phyloP scores from a whole-genome alignment of 805 yeast species.

The Candida insectalens region DNA sequence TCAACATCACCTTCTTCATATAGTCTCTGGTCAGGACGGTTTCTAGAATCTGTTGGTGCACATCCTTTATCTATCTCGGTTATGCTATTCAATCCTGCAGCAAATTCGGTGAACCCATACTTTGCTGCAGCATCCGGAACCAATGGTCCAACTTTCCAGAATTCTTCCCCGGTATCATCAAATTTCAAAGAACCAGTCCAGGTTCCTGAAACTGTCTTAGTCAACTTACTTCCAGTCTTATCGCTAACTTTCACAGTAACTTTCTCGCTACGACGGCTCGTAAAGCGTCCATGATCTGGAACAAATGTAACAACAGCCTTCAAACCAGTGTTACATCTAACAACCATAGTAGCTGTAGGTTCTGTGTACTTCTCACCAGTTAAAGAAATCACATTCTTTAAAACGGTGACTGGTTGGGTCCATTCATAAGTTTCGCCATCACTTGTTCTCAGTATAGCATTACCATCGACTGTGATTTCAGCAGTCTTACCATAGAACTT shows the following conservation, averaged over 20 bases:
- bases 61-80: conserved; percentile 60
- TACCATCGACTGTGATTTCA: conserved; percentile 73
- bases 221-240: conserved; percentile 23
- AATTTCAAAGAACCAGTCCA: conserved; percentile 70
- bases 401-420: conserved; percentile 71
- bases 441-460: conserved; percentile 39
- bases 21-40: conserved; percentile 73
- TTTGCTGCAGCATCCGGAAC: conserved; percentile 49
- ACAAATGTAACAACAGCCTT: conserved; percentile 60
- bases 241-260: conserved; percentile 36
- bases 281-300: conserved; percentile 75
- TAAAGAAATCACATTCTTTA: conserved; percentile 60
- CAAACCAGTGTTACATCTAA: conserved; percentile 60
- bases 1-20: conserved; percentile 66
- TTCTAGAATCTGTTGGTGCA: conserved; percentile 84
- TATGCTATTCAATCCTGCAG: conserved; percentile 74
- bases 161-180: conserved; percentile 26
- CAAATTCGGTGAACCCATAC: conserved; percentile 80
- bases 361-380: conserved; percentile 95
- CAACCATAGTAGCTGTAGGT: conserved; percentile 61
- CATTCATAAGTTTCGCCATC: conserved; percentile 69
- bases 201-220: conserved; percentile 46
- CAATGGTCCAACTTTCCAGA: conserved; percentile 69
- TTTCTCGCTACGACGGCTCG: conserved; percentile 75
- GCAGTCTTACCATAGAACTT: conserved; percentile 94